A percentile compares a stretch with the other conserved stretches of the same genome.
Conservation (phyloP, 2,329 filamentous ascomycete species). For the Pseudogymnoascus destructans region DNA sequence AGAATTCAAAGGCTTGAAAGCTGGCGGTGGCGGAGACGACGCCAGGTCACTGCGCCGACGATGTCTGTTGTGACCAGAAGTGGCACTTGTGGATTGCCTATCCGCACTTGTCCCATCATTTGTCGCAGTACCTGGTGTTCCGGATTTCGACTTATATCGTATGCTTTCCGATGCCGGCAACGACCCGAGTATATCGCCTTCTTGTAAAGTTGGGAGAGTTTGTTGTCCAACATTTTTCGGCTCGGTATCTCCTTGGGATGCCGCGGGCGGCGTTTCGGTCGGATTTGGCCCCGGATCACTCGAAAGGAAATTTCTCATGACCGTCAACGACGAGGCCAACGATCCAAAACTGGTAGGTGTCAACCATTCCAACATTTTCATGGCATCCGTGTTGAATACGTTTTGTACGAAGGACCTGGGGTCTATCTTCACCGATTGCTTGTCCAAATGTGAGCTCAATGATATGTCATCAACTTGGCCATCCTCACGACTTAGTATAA, state of each 20-base stretch:
- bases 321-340: not conserved
- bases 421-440: constrained; percentile 34
- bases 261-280: not conserved
- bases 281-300: not conserved
- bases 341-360: constrained; percentile 33
- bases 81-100: not conserved
- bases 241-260: not conserved
- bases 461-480: not conserved
- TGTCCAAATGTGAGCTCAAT: not conserved
- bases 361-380: constrained; percentile 61
- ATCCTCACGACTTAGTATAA: not conserved
- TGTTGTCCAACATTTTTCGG: not conserved
- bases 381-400: constrained; percentile 50
- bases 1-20: constrained; percentile 1
- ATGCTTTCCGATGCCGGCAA: not conserved
- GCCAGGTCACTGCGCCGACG: not conserved
- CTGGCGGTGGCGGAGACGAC: not conserved
- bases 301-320: not conserved
- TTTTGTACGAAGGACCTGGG: constrained; percentile 51
- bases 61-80: not conserved
- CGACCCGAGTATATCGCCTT: not conserved
- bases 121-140: not conserved
- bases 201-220: not conserved
- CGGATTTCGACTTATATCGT: not conserved
- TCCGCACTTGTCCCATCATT: not conserved